Base-by-base conservation (phyloP, 495 filamentous ascomycete species). In the Neurospora africana region DNA sequence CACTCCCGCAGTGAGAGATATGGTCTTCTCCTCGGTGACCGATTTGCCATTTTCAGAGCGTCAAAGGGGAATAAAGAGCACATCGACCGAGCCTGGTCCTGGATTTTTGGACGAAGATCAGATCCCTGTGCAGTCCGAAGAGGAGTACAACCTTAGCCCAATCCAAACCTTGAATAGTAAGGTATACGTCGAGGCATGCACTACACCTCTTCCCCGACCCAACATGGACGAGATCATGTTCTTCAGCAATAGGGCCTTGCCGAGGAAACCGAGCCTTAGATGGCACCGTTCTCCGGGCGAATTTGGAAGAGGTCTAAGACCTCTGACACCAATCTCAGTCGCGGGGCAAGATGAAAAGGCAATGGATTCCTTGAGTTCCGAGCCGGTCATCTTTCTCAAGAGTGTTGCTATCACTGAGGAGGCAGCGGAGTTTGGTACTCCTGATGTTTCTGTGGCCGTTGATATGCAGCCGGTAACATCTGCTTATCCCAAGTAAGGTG, bases 351-450 rank as follows among this genome's bases (percentile, higher is more conserved):
- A 71, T 5, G 70, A 53, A 30, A 36, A 41, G 4, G 23, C 35
- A 13, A 61, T 33, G 39, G 73, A 72, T 15, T 53, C 43, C n/a
- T 79, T 81, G 69, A 40, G 71, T 39, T 68, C 75, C n/a, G 76
- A 74, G 36, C 78, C 79, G 19, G 36, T 86, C 6, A 84, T 86
- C 41, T 82, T 86, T 4, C 72, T 80, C 11, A 82, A 81, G 19
- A 87, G 86, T 3, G 77, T 90, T n/a, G 87, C 88, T 68, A 71
- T 90, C 43, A 87, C 84, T 27, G 89, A 91, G 76, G 87, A 91
- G 76, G 84, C 82, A 39, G 84, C 86, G 41, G 85, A 84, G 68
- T 75, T 79, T 15, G 83, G 85, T 15, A 80, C 83, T 11, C 82
- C 86, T 15, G 86, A 90, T 76, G 77, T 89, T 23, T 79, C 27